Percentiles rank a stretch among this genome's conserved stretches.
These are phyloP conservation scores for Laguncularia racemosa DNA, from an alignment of 345 rosid species.

Conservation along the genomic window DNA sequence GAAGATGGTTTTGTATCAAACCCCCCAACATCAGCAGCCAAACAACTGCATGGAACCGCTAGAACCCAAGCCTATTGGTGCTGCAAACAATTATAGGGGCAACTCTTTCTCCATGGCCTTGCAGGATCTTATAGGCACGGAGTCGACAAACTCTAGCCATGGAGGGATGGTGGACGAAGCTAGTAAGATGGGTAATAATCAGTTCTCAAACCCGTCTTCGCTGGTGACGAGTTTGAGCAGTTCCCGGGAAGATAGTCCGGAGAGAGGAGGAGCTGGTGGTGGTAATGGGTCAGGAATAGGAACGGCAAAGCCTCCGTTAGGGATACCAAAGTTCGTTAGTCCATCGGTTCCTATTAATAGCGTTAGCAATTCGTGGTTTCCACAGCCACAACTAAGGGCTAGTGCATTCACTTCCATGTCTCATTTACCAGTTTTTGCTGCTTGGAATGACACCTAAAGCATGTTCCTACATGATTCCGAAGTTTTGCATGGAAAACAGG, in stretches of 20 bases:
- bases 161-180: constrained; percentile 25
- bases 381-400: constrained; percentile 40
- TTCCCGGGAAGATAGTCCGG: constrained; percentile 65
- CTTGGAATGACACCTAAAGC: constrained; percentile 57
- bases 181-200: constrained; percentile 16
- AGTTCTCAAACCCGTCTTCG: constrained; percentile 48
- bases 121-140: constrained; percentile 38
- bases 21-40: constrained; percentile 21
- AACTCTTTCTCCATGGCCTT: constrained; percentile 28
- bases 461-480: constrained; percentile 9
- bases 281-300: constrained; percentile 19
- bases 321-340: constrained; percentile 33
- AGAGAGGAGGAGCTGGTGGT: constrained; percentile 14
- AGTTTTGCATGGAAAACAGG: constrained; percentile 3
- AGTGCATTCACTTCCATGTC: constrained; percentile 35
- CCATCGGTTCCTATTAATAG: constrained; percentile 19
- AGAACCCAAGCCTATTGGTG: constrained; percentile 20
- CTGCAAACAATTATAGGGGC: constrained; percentile 17
- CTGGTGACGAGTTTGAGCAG: constrained; percentile 58
- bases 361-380: constrained; percentile 33
- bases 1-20: constrained; percentile 33
- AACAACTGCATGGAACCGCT: constrained; percentile 19
- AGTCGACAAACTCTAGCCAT: constrained; percentile 24
- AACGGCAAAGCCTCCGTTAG: constrained; percentile 46
- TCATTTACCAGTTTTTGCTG: constrained; percentile 63